Conservation (phyloP, 257 asterid genomes). For the Solanum infundibuliforme region DNA sequence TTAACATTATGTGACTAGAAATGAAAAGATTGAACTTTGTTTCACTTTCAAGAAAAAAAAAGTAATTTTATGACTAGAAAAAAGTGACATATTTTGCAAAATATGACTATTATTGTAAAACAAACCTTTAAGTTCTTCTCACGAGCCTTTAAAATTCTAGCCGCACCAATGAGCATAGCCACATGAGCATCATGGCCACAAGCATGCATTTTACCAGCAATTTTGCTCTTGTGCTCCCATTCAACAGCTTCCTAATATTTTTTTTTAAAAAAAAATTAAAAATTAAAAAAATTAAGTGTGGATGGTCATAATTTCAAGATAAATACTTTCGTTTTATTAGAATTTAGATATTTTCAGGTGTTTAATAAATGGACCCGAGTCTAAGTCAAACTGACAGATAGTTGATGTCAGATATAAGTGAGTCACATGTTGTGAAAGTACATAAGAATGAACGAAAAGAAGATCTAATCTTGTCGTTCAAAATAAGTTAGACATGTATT, state of each 20-base stretch:
- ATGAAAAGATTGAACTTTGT: background rate
- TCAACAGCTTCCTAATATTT: conserved; percentile 50
- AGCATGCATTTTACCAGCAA: conserved; percentile 67
- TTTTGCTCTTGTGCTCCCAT: conserved; percentile 65
- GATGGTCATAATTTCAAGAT: background rate
- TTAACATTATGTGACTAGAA: background rate
- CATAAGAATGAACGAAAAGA: background rate
- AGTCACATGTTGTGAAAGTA: background rate
- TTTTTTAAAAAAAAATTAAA: background rate
- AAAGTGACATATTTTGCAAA: background rate
- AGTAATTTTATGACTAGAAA: background rate
- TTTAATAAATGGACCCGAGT: background rate
- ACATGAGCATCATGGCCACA: conserved; percentile 78
- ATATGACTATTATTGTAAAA: background rate
- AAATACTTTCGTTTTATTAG: background rate
- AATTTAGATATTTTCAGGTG: background rate
- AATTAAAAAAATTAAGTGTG: too few relatives aligned
- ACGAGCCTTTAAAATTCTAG: conserved; percentile 48
- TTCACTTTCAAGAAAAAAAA: background rate
- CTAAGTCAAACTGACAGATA: too few relatives aligned
- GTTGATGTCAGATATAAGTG: background rate
- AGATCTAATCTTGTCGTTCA: background rate
- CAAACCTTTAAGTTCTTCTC: conserved; percentile 38
- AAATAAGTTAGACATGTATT: background rate
- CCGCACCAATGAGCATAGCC: conserved; percentile 70